phyloP scores from a whole-genome alignment of 78 protist genomes.

The Polysphondylium violaceum region DNA sequence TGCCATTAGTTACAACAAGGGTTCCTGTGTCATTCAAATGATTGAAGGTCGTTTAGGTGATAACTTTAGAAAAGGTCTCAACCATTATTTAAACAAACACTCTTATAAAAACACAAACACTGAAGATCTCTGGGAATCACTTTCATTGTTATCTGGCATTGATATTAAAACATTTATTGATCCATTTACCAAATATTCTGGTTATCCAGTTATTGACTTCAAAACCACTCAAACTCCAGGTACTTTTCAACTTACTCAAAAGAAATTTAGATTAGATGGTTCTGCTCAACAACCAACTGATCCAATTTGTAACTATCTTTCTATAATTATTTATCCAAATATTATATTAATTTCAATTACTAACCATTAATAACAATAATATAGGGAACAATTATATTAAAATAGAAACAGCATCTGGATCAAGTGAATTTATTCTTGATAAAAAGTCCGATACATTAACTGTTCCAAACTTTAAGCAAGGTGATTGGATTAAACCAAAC shows the following conservation, averaged over 20 bases:
- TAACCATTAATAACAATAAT: no score
- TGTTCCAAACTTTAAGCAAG: constrained; percentile 2
- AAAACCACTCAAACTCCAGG: constrained; percentile 15
- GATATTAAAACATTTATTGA: constrained; percentile 38
- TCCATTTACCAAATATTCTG: constrained; percentile 26
- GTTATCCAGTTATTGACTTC: constrained; percentile 49
- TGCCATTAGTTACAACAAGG: constrained; percentile 89
- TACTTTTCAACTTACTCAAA: constrained; percentile 19
- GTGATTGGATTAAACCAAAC: constrained; percentile 92
- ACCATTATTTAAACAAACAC: constrained; percentile 79
- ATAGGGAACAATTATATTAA: constrained; percentile 57
- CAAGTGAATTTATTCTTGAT: not conserved
- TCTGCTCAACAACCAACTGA: not conserved
- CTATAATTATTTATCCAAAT: no score
- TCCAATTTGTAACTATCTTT: no score
- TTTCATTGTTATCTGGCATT: constrained; percentile 28
- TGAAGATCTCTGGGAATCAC: constrained; percentile 94
- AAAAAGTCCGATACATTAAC: not conserved
- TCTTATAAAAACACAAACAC: constrained; percentile 88
- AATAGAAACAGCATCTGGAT: constrained; percentile 15
- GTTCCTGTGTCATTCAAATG: constrained; percentile 92
- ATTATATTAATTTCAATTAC: no score
- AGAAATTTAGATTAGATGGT: constrained; percentile 37
- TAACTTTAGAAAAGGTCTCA: constrained; percentile 89
- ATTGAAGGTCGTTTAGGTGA: constrained; percentile 83